Conservation (phyloP, 192 early-diverging fungal species). For the Pilobolus umbonatus region DNA sequence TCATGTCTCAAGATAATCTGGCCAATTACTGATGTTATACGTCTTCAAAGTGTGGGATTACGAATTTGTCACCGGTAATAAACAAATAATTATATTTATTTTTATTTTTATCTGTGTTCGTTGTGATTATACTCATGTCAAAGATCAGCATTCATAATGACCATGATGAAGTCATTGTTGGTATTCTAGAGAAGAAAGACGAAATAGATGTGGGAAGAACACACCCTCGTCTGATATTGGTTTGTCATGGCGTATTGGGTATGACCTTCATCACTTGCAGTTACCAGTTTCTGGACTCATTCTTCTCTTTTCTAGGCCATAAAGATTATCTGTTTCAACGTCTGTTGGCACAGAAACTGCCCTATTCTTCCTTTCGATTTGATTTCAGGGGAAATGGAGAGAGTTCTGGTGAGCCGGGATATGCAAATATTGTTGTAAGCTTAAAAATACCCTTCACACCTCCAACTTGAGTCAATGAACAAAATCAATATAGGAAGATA, state of each 20-base stretch:
- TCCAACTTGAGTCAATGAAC: too few relatives aligned
- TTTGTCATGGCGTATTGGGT: slow-evolving; percentile 14
- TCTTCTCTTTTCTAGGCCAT: slow-evolving; percentile 19
- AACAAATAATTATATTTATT: neutral
- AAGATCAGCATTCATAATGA: slow-evolving; percentile 7
- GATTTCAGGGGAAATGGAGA: slow-evolving; percentile 39
- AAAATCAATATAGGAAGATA: slow-evolving; percentile 19
- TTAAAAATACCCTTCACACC: too few relatives aligned
- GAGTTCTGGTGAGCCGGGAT: slow-evolving; percentile 22
- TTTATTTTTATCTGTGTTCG: slow-evolving; percentile 1
- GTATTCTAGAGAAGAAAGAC: slow-evolving; percentile 8
- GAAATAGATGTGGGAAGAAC: neutral
- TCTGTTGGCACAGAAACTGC: slow-evolving; percentile 27
- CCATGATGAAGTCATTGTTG: slow-evolving; percentile 5
- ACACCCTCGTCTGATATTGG: slow-evolving; percentile 4
- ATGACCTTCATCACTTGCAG: neutral
- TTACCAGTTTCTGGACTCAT: neutral
- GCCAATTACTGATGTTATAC: too few relatives aligned
- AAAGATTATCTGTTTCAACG: slow-evolving; percentile 36
- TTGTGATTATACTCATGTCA: slow-evolving; percentile 4
- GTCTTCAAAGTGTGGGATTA: slow-evolving; percentile 25
- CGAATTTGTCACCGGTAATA: neutral
- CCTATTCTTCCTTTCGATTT: slow-evolving; percentile 33
- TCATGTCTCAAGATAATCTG: too few relatives aligned
- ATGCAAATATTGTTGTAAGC: slow-evolving; percentile 26